These are phyloP conservation scores for Asparagopsis taxiformis DNA, from an alignment of 31 red algal species.

Conservation along the genomic window DNA sequence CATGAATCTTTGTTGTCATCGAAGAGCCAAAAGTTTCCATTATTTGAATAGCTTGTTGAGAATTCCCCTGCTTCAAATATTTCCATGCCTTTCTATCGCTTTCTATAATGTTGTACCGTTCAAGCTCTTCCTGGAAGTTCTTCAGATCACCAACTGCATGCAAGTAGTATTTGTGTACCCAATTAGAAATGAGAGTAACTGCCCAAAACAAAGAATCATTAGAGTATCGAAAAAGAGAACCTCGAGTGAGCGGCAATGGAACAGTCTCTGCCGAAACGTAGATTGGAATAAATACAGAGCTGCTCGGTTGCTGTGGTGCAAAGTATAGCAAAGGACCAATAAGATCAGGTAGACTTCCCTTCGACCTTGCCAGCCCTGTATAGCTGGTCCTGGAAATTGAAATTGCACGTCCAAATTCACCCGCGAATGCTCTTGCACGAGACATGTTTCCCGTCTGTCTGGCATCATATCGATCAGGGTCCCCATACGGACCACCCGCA, in stretches of 20 bases:
- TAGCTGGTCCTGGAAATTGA: conserved; percentile 65
- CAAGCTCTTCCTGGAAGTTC: conserved; percentile 21
- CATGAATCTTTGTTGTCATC: neutral
- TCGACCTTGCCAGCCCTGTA: conserved; percentile 28
- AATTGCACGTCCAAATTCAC: conserved; percentile 62
- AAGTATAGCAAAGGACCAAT: conserved; percentile 49
- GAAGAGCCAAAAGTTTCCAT: conserved; percentile 11
- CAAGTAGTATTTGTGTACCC: conserved; percentile 54
- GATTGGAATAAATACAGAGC: conserved; percentile 48
- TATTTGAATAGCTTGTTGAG: conserved; percentile 12
- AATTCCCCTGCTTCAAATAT: conserved; percentile 15
- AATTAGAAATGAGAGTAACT: conserved; percentile 50
- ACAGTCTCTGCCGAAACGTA: conserved; percentile 31
- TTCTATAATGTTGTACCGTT: conserved; percentile 22
- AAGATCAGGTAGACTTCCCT: conserved; percentile 23
- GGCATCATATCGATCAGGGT: conserved; percentile 72
- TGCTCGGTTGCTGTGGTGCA: conserved; percentile 46
- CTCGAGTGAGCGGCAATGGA: conserved; percentile 18
- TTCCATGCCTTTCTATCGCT: conserved; percentile 17
- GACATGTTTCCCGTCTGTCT: conserved; percentile 24
- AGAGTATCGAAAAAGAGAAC: conserved; percentile 55
- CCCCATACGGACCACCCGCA: conserved; percentile 54
- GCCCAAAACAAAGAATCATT: conserved; percentile 59
- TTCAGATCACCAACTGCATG: conserved; percentile 30
- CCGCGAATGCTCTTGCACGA: conserved; percentile 11